Base-by-base conservation (phyloP, 176 grass and related monocot genomes). In the Hyparrhenia diplandra region DNA sequence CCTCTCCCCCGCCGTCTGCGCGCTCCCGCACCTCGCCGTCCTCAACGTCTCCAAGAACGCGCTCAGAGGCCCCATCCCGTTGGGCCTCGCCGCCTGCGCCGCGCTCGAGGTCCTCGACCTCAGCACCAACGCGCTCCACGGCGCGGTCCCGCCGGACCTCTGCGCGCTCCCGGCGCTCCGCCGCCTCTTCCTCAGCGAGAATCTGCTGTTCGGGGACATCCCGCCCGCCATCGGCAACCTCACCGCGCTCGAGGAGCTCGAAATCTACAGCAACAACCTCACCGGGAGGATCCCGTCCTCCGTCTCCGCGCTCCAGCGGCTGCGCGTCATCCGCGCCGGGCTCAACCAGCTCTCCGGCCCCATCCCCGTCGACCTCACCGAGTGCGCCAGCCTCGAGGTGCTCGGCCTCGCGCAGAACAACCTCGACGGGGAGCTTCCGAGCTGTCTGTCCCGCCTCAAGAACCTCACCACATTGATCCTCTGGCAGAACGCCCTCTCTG, bases 191-290 rank as follows among this genome's bases (percentile, higher is more conserved):
- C 87, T 99, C 73, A 99, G 92, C 80, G 96, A 99, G 82, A 99
- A 99, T 70, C 82, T 82, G 28, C 87, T 99, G 24, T 62, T 5
- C 49, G 87, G 91, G 3, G 77, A 83, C 65, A 95, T 99, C 35
- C 90, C 96, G 0, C 13, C 41, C 2, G 61, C 55, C 68, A 83
- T 99, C 57, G 90, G 92, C 73, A 73, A 86, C 40, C 84, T 93
- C 60, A 37, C 76, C 57, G 80, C 80, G 12, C 92, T 99, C 52
- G 87, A 95, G 79, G 92, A 95, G 88, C 87, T 99, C 67, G 96
- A 91, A 62, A 88, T 99, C 73, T 93, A 99, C 79, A 99, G 88
- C 66, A 99, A 99, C 84, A 99, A 99, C 69, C 90, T 99, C 67
- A 95, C 96, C 4, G 89, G 96, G 7, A 46, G 0, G 24, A 99